These are phyloP conservation scores for Leucosporidium scottii DNA, from an alignment of 768 basidiomycete species.

Conservation along the genomic window DNA sequence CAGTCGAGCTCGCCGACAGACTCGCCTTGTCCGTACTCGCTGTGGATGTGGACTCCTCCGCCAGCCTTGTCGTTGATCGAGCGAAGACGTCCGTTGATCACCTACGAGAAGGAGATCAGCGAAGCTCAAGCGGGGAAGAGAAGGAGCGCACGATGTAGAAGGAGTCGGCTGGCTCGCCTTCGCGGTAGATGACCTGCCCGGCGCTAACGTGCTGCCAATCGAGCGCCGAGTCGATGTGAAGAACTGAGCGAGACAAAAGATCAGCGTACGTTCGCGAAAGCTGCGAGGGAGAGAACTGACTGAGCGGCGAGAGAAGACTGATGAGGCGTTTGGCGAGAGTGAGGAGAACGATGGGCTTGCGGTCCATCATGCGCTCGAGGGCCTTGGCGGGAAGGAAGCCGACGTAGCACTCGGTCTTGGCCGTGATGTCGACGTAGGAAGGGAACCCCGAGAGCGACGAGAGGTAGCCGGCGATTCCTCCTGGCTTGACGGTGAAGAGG, in stretches of 20 bases:
- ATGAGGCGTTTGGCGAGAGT: slow-evolving; percentile 95
- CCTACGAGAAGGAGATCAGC: slow-evolving; percentile 18
- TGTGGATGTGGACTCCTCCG: slow-evolving; percentile 71
- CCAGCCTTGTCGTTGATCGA: slow-evolving; percentile 73
- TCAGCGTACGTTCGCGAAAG: too few species aligned
- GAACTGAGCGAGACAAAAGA: slow-evolving; percentile 49
- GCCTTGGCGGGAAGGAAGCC: slow-evolving; percentile 86
- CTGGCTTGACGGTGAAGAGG: slow-evolving; percentile 90
- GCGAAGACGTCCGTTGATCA: slow-evolving; percentile 90
- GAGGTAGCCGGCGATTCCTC: slow-evolving; percentile 94
- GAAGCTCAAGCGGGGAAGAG: too few species aligned
- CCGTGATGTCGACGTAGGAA: slow-evolving; percentile 92
- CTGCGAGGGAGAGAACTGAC: slow-evolving; percentile 46
- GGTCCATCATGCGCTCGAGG: slow-evolving; percentile 81
- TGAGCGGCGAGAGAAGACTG: slow-evolving; percentile 83
- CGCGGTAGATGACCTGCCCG: slow-evolving; percentile 89
- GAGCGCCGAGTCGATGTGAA: slow-evolving; percentile 91
- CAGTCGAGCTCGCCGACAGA: slow-evolving; percentile 96
- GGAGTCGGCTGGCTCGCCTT: slow-evolving; percentile 82
- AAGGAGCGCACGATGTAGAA: slow-evolving; percentile 68
- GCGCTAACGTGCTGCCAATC: slow-evolving; percentile 98
- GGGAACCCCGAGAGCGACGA: slow-evolving; percentile 84
- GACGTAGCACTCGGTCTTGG: slow-evolving; percentile 97
- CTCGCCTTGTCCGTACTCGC: slow-evolving; percentile 95
- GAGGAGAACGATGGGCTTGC: slow-evolving; percentile 86